Evolutionary conservation across 768 basidiomycete species (phyloP).

Genomic region (Pulveroboletus frians): DNA sequence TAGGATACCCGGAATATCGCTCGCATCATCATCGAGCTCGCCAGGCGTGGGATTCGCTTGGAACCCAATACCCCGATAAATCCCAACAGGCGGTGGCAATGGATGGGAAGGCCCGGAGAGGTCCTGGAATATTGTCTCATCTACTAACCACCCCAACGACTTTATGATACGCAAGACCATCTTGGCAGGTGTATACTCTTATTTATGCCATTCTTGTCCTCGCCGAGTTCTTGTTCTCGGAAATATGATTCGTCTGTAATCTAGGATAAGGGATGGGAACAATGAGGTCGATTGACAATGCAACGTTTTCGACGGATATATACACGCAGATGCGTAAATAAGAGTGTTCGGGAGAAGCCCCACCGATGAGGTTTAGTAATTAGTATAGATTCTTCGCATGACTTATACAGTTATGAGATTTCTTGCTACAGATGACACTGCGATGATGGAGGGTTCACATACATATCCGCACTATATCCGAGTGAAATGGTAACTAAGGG

Average conservation of each 20-base stretch:
- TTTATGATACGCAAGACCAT: constrained; percentile 12
- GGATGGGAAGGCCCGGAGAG: constrained; percentile 80
- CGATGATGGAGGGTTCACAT: constrained; percentile 1
- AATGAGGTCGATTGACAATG: background rate
- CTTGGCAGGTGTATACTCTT: background rate
- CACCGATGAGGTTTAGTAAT: constrained; percentile 7
- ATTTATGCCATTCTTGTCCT: background rate
- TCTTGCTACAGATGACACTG: background rate
- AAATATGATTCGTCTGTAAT: background rate
- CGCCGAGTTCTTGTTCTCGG: background rate
- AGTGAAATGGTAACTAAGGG: background rate
- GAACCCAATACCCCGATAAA: constrained; percentile 70
- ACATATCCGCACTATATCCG: constrained; percentile 4
- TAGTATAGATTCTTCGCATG: background rate
- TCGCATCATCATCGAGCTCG: constrained; percentile 76
- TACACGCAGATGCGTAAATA: constrained; percentile 5
- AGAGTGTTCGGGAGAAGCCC: constrained; percentile 3
- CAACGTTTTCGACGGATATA: background rate
- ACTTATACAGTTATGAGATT: constrained; percentile 5
- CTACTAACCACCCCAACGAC: constrained; percentile 12
- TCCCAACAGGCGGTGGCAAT: constrained; percentile 65
- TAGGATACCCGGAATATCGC: constrained; percentile 90
- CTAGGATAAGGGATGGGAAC: background rate
- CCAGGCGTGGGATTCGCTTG: constrained; percentile 58
- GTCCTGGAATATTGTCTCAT: constrained; percentile 45